phyloP scores from a whole-genome alignment of 306 rosid genomes.

The Gastrolobium villosum region DNA sequence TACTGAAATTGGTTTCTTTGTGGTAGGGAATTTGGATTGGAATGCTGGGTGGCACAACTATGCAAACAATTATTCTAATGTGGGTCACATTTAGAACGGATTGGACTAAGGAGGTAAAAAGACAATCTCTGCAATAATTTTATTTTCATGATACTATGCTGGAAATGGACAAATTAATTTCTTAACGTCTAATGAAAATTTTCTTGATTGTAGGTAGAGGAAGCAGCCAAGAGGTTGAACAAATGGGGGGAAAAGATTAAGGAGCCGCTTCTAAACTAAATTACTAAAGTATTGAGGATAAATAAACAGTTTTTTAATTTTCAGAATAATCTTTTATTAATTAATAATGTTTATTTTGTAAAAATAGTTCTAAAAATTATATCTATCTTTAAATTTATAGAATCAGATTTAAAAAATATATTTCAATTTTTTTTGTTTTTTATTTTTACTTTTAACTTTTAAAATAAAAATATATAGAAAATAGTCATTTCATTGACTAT shows the following conservation, averaged over 20 bases:
- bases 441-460: too few species aligned
- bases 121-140: background rate
- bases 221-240: slow-evolving; percentile 65
- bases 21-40: slow-evolving; percentile 84
- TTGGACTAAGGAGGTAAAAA: slow-evolving; percentile 77
- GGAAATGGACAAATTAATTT: background rate
- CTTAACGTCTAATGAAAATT: background rate
- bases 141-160: background rate
- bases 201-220: slow-evolving; percentile 58
- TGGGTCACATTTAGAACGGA: slow-evolving; percentile 74
- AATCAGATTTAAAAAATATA: too few species aligned
- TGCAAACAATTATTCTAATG: slow-evolving; percentile 69
- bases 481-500: too few species aligned
- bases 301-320: too few species aligned
- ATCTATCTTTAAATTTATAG: too few species aligned
- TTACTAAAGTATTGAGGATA: too few species aligned
- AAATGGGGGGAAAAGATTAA: slow-evolving; percentile 57
- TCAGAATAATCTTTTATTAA: too few species aligned
- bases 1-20: background rate
- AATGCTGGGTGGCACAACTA: slow-evolving; percentile 70
- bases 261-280: slow-evolving; percentile 38
- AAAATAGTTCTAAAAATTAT: too few species aligned
- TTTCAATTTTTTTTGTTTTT: too few species aligned
- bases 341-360: too few species aligned
- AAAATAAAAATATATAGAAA: too few species aligned